Evolutionary conservation across 1,284 basidiomycete genomes (phyloP).

Genomic region (Nidula niveotomentosa): DNA sequence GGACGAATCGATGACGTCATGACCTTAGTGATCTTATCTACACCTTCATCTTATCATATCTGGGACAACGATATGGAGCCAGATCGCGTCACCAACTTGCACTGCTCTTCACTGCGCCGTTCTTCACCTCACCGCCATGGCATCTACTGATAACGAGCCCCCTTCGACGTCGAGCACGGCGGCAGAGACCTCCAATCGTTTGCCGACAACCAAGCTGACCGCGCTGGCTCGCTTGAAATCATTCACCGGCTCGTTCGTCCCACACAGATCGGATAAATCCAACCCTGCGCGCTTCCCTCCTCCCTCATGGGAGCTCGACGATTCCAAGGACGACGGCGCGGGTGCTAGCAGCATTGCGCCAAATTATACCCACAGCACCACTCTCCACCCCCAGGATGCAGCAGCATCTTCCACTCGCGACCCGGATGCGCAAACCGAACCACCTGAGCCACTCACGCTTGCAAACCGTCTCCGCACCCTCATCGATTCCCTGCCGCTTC

Average conservation of each 20-base stretch:
- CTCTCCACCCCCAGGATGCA: too few relatives aligned
- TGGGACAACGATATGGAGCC: too few relatives aligned
- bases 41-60: too few relatives aligned
- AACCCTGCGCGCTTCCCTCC: slow-evolving; percentile 33
- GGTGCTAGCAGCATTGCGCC: not conserved
- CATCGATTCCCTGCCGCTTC: slow-evolving; percentile 24
- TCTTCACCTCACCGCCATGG: not conserved
- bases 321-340: slow-evolving; percentile 7
- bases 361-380: not conserved
- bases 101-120: not conserved
- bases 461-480: slow-evolving; percentile 20
- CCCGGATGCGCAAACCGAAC: not conserved
- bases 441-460: slow-evolving; percentile 23
- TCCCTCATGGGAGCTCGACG: slow-evolving; percentile 38
- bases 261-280: slow-evolving; percentile 12
- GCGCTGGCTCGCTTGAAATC: slow-evolving; percentile 35
- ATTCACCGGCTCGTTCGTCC: slow-evolving; percentile 21
- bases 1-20: too few relatives aligned
- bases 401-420: too few relatives aligned
- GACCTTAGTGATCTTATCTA: too few relatives aligned
- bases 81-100: slow-evolving; percentile 1
- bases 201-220: slow-evolving; percentile 32
- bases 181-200: slow-evolving; percentile 1
- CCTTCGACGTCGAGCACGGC: not conserved
- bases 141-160: not conserved